These are phyloP conservation scores for Cavenderia fasciculata DNA, from an alignment of 78 protist genomes.

Conservation along the genomic window DNA sequence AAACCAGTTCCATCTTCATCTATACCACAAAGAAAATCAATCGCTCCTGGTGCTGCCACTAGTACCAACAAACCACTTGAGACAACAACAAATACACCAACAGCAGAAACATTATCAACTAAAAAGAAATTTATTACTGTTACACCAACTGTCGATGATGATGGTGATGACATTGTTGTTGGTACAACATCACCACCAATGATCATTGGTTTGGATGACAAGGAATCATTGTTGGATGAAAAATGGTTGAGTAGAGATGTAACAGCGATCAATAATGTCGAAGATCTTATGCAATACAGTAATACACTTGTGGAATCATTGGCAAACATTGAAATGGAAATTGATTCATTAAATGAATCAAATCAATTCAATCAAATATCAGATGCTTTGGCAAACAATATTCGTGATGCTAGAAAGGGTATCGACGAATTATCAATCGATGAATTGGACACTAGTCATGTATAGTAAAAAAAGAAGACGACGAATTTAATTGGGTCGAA, in stretches of 20 bases:
- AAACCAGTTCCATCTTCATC: background rate
- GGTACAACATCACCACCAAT: background rate
- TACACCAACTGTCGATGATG: background rate
- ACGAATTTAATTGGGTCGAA: conserved; percentile 58
- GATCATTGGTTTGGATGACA: no score
- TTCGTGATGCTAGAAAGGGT: conserved; percentile 50
- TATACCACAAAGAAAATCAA: background rate
- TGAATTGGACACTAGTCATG: background rate
- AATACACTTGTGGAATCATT: conserved; percentile 3
- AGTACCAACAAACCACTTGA: background rate
- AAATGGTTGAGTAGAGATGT: background rate
- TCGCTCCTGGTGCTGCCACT: background rate
- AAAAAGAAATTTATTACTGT: conserved; percentile 6
- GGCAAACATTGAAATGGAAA: conserved; percentile 9
- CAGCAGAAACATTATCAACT: background rate
- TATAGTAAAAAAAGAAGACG: conserved; percentile 31
- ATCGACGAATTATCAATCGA: conserved; percentile 43
- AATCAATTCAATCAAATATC: conserved; percentile 43
- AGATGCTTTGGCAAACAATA: conserved; percentile 19
- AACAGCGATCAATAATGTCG: background rate
- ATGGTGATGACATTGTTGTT: background rate
- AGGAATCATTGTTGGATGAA: no score
- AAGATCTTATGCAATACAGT: background rate
- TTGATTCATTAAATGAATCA: background rate
- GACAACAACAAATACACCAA: background rate